A percentile compares a stretch with the other conserved stretches of the same genome.
These are phyloP conservation scores for Eimeria necatrix DNA, from an alignment of 169 alveolate species.

Conservation along the genomic window DNA sequence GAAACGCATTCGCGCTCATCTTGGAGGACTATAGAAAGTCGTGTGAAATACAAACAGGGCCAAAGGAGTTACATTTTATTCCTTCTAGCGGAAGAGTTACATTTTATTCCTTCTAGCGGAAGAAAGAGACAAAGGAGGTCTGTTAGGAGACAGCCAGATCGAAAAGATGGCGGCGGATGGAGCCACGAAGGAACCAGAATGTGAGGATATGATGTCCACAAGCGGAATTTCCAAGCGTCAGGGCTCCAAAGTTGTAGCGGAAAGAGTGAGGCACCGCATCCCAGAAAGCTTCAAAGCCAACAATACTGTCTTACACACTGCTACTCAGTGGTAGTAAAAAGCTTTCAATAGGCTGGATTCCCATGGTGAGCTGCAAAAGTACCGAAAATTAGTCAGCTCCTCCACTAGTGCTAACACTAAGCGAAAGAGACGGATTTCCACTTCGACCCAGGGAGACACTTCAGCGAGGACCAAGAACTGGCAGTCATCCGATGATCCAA, in stretches of 20 bases:
- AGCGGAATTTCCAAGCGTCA: background rate
- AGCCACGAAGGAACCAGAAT: background rate
- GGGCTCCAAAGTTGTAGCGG: background rate
- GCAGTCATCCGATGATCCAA: background rate
- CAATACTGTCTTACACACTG: background rate
- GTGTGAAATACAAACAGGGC: no score
- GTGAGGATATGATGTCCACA: background rate
- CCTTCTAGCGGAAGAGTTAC: no score
- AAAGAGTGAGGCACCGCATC: conserved; percentile 26
- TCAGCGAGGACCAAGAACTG: background rate
- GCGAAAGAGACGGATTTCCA: conserved; percentile 47
- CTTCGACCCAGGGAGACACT: conserved; percentile 50
- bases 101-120: no score
- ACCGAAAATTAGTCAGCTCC: background rate
- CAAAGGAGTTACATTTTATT: no score
- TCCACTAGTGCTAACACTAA: conserved; percentile 31
- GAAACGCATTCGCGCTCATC: no score
- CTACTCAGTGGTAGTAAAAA: background rate
- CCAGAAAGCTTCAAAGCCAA: background rate
- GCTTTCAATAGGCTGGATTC: background rate
- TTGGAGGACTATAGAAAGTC: no score
- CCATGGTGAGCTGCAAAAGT: background rate
- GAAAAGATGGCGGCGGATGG: conserved; percentile 30
- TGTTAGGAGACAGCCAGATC: no score
- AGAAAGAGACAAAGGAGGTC: no score